Base-by-base conservation (phyloP, 1,139 yeast genomes). In the Candida tetrigidarum region DNA sequence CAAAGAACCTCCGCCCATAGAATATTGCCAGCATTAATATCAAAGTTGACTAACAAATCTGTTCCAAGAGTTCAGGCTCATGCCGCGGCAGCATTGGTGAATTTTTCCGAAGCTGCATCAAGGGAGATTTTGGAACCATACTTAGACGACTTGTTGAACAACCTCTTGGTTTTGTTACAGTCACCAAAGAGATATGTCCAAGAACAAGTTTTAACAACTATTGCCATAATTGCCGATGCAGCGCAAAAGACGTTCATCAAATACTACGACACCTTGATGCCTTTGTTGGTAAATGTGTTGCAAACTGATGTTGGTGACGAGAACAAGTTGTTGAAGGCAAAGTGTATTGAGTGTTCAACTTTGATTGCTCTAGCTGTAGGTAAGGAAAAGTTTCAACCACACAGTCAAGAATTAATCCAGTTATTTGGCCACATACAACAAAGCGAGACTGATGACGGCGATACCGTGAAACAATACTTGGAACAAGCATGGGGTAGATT, bases 141-240 rank as follows among this genome's bases (percentile, higher is more conserved):
- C 58, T 75, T 93, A 60, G 99, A 93, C 63, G 81, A 78, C 54
- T 71, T 95, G 54, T 74, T 93, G 50, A 78, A 83, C 38, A 86
- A 88, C 54, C 73, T 95, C 51, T 74, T 93, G 49, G 84, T 82
- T 0, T 74, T 93, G 37, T 75, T 93, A 48, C 88, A 86, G 61
- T 84, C 95, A 43, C 96, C 96, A 37, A 89, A 91, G 64, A 78
- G 91, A 55, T 93, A 91, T 60, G 97, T 95, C 37, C 99, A 93
- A 67, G 99, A 93, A 61, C 99, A 93, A 69, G 97, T 93, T 9
- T 77, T 93, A 46, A 92, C 98, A 4, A 93, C 99, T 0, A 92
- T 93, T 64, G 97, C 99, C 23, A 89, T 92, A 53, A 93, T 93
- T 54, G 99, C 99, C 2, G 99, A 93, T 67, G 96, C 97, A n/a